These are phyloP conservation scores for Wickerhamiella domercqiae DNA, from an alignment of 805 yeast species.

Conservation along the genomic window DNA sequence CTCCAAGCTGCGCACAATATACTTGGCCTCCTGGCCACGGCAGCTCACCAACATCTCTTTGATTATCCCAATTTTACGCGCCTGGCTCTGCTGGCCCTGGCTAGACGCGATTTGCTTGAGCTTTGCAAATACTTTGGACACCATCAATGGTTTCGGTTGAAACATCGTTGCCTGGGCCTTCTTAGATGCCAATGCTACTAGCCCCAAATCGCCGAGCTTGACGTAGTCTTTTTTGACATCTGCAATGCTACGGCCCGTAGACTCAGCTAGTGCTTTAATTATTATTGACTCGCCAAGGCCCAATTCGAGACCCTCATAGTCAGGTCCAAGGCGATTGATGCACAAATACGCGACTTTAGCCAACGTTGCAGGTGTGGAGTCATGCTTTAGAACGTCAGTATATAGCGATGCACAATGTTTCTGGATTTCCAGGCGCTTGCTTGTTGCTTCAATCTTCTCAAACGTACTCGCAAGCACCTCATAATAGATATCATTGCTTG, in stretches of 20 bases:
- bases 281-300: conserved; percentile 86
- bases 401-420: conserved; percentile 63
- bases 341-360: conserved; percentile 66
- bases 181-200: conserved; percentile 72
- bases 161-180: conserved; percentile 85
- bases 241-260: conserved; percentile 66
- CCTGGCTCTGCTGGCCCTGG: conserved; percentile 71
- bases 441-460: conserved; percentile 60
- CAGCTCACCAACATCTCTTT: conserved; percentile 77
- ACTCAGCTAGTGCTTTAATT: conserved; percentile 75
- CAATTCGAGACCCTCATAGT: conserved; percentile 83
- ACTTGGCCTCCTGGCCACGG: conserved; percentile 77
- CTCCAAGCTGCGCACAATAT: conserved; percentile 74
- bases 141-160: conserved; percentile 68
- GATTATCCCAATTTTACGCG: conserved; percentile 59
- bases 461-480: conserved; percentile 45
- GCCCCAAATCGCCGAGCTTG: conserved; percentile 78
- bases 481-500: conserved; percentile 21
- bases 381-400: conserved; percentile 40
- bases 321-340: conserved; percentile 86
- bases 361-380: conserved; percentile 39
- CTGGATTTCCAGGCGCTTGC: conserved; percentile 72
- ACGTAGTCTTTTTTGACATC: conserved; percentile 63
- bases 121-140: conserved; percentile 55
- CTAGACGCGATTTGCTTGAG: conserved; percentile 62